Conservation (phyloP, 176 grass and related monocot species). For the Aegilops longissima region DNA sequence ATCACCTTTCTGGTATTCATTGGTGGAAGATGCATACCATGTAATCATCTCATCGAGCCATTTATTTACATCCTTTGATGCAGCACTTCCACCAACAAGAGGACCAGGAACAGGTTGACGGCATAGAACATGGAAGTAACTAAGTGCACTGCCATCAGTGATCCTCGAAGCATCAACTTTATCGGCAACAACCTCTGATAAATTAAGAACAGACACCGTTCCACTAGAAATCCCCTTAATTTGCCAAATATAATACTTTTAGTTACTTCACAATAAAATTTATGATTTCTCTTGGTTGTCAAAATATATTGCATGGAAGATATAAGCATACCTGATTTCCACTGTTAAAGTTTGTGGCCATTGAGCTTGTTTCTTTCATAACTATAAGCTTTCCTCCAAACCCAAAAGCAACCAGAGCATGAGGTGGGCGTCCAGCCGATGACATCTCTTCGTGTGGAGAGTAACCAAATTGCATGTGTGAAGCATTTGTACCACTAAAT, state of each 20-base stretch:
- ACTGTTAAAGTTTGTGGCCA: conserved; percentile 48
- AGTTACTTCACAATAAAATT: conserved; percentile 25
- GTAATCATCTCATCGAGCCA: conserved; percentile 90
- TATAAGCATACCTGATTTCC: conserved; percentile 57
- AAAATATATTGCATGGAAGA: conserved; percentile 17
- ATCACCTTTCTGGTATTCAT: conserved; percentile 66
- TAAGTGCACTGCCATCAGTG: conserved; percentile 43
- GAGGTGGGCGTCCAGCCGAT: conserved; percentile 70
- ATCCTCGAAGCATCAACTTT: conserved; percentile 56
- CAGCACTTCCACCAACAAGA: conserved; percentile 82
- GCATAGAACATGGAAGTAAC: conserved; percentile 75
- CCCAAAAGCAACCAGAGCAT: conserved; percentile 86
- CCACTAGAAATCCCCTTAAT: conserved; percentile 46
- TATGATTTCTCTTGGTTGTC: conserved; percentile 15
- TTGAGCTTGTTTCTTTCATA: conserved; percentile 74
- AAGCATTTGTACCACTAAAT: conserved; percentile 50
- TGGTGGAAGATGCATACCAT: conserved; percentile 49
- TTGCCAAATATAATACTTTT: conserved; percentile 22
- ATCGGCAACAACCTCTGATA: conserved; percentile 67
- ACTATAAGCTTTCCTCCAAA: conserved; percentile 87
- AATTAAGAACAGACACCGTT: conserved; percentile 71
- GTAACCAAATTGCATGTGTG: conserved; percentile 58
- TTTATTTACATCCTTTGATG: conserved; percentile 91
- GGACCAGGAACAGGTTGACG: conserved; percentile 80
- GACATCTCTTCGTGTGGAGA: conserved; percentile 56